These are phyloP conservation scores for Botrytis sinoallii DNA, from an alignment of 2,329 filamentous ascomycete genomes.

Conservation along the genomic window DNA sequence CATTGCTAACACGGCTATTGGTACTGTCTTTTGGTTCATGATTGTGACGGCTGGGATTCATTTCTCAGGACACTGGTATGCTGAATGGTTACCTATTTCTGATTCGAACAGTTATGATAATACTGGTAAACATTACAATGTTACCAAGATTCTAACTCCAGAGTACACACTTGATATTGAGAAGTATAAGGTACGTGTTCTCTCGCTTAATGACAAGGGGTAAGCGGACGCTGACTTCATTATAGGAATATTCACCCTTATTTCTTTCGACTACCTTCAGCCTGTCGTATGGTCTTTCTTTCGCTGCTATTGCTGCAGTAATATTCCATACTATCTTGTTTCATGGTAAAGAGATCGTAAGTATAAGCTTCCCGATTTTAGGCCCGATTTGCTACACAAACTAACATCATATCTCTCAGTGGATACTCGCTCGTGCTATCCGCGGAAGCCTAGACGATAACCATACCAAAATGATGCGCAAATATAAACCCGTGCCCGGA, in stretches of 20 bases:
- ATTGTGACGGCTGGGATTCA: conserved; percentile 58
- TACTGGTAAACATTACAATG: conserved; percentile 58
- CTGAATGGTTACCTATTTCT: conserved; percentile 59
- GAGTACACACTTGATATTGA: conserved; percentile 64
- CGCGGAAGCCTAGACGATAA: conserved; percentile 38
- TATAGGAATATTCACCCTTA: conserved; percentile 67
- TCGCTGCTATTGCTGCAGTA: conserved; percentile 67
- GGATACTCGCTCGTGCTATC: conserved; percentile 66
- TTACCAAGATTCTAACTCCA: conserved; percentile 61
- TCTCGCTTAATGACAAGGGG: conserved; percentile 53
- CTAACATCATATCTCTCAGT: background rate
- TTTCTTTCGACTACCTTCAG: conserved; percentile 72
- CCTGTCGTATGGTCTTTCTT: conserved; percentile 67
- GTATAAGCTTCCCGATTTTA: background rate
- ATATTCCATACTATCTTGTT: conserved; percentile 66
- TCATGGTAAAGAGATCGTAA: conserved; percentile 61
- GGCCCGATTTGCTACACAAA: too few relatives aligned
- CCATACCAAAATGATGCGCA: conserved; percentile 54
- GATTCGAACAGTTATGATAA: conserved; percentile 63
- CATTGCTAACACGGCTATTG: conserved; percentile 69
- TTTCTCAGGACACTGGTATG: conserved; percentile 65
- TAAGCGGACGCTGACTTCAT: conserved; percentile 43
- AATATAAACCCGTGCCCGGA: conserved; percentile 52
- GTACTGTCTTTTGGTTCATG: conserved; percentile 63
- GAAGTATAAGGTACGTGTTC: conserved; percentile 62